Evolutionary conservation across 805 yeast species (phyloP), one percentile per base, ranked within the genome.

Genomic region (Nakazawaea wickerhamii): DNA sequence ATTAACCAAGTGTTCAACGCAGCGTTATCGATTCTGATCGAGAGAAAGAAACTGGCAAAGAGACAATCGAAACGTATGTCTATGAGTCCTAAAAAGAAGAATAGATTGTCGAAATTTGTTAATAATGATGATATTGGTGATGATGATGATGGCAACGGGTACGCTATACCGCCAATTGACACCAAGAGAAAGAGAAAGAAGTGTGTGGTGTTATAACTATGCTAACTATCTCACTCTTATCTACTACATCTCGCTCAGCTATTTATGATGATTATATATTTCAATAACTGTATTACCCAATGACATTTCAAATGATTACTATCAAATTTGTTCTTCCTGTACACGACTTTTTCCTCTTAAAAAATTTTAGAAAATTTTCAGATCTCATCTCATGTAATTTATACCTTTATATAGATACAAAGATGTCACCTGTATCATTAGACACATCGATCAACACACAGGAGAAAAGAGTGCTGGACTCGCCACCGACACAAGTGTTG

Each of bases 1-100:
- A 76, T 90, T 8, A 65, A 67, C 38, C 74, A 77, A 26, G 81
- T 88, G 2, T 89, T 90, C 58, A 73, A 82, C 52, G 64, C 70
- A 37, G 87, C 87, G 8, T 59, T 75, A 45, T 54, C 63, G 45
- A 59, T 51, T 54, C 66, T 48, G 48, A 30, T 57, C 17, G 30
- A 39, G 20, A 46, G 40, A 13, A 44, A 51, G 18, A 38, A 43
- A 26, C 38, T 32, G 25, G 19, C 4, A 7, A 9, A 6, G n/a
- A 15, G 22, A 15, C 35, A 13, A 15, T 18, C 15, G 31, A 28
- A 28, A 15, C 11, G 31, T 3, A 22, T 15, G 5, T 14, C 28
- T 8, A 5, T 10, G 7, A 26, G 38, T 26, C 38, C 40, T 19
- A 41, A 41, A 37, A 41, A 41, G 40, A 41, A 41, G 21, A 36